phyloP scores from a whole-genome alignment of 257 asterid genomes.

The Przewalskia tangutica region DNA sequence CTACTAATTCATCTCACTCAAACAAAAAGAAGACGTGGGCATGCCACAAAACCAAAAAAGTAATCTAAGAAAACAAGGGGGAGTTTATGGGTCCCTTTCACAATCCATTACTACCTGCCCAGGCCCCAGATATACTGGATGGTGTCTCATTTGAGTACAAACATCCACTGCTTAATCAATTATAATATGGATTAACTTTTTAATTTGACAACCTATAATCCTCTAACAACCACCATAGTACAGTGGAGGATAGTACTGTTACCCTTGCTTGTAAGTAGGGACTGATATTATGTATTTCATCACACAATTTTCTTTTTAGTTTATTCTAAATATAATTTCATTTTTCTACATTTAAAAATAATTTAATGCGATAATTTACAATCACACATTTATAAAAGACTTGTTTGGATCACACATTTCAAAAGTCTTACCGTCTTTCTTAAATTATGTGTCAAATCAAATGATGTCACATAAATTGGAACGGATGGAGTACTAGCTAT shows the following conservation, averaged over 20 bases:
- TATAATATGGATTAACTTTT: background rate
- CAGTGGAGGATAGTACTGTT: background rate
- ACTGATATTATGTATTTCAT: too few species aligned
- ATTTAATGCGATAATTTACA: too few species aligned
- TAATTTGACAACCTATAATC: background rate
- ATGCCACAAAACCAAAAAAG: constrained; percentile 4
- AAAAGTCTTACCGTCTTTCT: too few species aligned
- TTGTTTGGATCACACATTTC: too few species aligned
- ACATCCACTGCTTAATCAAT: background rate
- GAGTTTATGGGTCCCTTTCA: background rate
- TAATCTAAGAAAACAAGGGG: constrained; percentile 1
- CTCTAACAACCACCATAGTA: background rate
- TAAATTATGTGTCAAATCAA: too few species aligned
- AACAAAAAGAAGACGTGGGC: background rate
- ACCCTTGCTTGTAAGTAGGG: too few species aligned
- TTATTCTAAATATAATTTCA: too few species aligned
- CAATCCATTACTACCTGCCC: constrained; percentile 10
- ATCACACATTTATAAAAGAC: too few species aligned
- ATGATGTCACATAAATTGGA: too few species aligned
- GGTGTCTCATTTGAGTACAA: background rate
- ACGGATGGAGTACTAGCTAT: too few species aligned
- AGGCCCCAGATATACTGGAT: background rate
- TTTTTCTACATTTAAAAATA: too few species aligned
- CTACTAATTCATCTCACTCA: background rate
- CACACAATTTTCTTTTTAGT: too few species aligned